A percentile compares a stretch with the other conserved stretches of the same genome.
Evolutionary conservation across 345 rosid species (phyloP).

Genomic region (Lenwebbia sp.): DNA sequence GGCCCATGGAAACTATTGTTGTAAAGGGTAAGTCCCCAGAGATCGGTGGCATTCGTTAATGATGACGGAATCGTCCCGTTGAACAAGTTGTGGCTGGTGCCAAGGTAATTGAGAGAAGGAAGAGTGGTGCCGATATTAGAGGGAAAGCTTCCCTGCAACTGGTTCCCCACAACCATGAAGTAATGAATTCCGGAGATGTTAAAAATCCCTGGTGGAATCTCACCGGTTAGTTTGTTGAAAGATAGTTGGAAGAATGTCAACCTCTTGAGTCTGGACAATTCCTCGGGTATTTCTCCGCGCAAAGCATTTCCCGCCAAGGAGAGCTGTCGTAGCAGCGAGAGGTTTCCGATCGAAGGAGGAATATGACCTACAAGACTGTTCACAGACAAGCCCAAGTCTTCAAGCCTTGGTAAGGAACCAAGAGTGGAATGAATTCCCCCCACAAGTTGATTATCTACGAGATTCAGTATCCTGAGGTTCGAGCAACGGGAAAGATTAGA

Average conservation of each 20-base stretch:
- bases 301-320: rapidly evolving
- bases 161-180: rapidly evolving
- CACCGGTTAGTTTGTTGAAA: not conserved
- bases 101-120: rapidly evolving
- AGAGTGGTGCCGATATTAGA: rapidly evolving
- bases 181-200: rapidly evolving
- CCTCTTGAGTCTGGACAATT: not conserved
- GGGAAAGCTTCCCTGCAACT: not conserved
- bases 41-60: not conserved
- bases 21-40: rapidly evolving
- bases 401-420: not conserved
- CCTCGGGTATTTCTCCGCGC: not conserved
- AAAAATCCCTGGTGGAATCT: not conserved
- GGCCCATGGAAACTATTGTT: not conserved
- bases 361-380: not conserved
- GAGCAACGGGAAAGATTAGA: too few species aligned
- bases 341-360: not conserved
- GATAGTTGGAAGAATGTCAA: rapidly evolving
- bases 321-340: rapidly evolving
- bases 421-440: not conserved
- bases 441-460: not conserved
- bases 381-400: rapidly evolving
- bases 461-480: too few species aligned
- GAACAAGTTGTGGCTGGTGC: rapidly evolving
- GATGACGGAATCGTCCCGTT: not conserved